Conservation (phyloP, 2,329 filamentous ascomycete genomes). For the Keithomyces neogunnii region DNA sequence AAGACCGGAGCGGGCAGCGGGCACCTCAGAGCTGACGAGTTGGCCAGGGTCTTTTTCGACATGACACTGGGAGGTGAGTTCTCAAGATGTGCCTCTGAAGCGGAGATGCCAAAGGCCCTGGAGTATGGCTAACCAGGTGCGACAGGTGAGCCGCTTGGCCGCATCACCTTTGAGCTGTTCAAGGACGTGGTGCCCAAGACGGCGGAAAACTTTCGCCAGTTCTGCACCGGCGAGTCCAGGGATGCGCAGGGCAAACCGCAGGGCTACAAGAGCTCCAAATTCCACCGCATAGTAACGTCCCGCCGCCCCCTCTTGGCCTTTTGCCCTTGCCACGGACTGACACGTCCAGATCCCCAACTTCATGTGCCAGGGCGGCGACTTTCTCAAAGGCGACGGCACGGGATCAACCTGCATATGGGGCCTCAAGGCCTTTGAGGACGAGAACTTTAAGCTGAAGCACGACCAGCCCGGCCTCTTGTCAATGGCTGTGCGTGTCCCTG, state of each 20-base stretch:
- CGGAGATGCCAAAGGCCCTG: too few species aligned
- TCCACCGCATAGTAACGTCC: conserved; percentile 75
- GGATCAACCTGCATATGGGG: conserved; percentile 86
- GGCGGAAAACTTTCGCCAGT: conserved; percentile 93
- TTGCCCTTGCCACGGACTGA: not conserved
- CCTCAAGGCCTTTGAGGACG: conserved; percentile 74
- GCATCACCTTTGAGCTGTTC: conserved; percentile 87
- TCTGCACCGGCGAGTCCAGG: conserved; percentile 90
- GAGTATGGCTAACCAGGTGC: not conserved
- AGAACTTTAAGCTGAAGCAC: conserved; percentile 79
- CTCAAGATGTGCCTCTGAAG: too few species aligned
- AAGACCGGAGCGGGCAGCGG: not conserved
- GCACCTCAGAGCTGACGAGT: not conserved
- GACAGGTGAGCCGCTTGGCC: conserved; percentile 73
- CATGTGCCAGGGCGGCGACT: conserved; percentile 97
- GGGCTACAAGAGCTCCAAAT: conserved; percentile 91
- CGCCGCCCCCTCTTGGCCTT: not conserved
- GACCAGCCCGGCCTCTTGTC: conserved; percentile 72
- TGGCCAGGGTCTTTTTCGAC: conserved; percentile 60
- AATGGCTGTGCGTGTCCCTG: conserved; percentile 67
- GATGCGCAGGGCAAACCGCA: conserved; percentile 68
- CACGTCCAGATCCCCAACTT: conserved; percentile 75
- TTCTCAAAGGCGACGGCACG: conserved; percentile 86
- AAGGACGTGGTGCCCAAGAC: conserved; percentile 76
- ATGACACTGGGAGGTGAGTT: conserved; percentile 65